Conservation (phyloP, 169 alveolate species). For the Plasmodium chabaudi region DNA sequence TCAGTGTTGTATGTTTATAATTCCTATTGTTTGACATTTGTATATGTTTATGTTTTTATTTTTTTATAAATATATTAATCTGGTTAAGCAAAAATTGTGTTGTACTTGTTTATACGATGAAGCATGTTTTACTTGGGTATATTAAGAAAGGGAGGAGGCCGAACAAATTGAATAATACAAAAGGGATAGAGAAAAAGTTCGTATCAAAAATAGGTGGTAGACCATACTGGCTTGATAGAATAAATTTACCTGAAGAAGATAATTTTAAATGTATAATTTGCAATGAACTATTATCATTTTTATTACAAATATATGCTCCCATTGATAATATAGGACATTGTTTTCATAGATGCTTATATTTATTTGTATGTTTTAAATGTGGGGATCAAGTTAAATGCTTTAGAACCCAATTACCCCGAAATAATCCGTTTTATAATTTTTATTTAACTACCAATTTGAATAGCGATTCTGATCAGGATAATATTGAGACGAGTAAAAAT, state of each 20-base stretch:
- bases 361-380: constrained; percentile 84
- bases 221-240: constrained; percentile 87
- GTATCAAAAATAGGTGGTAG: constrained; percentile 86
- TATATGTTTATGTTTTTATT: no score
- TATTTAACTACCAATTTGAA: constrained; percentile 10
- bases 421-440: constrained; percentile 78
- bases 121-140: constrained; percentile 35
- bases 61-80: no score
- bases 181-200: constrained; percentile 79
- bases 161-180: constrained; percentile 76
- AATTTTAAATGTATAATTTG: constrained; percentile 78
- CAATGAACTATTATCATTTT: constrained; percentile 79
- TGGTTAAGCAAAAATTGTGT: no score
- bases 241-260: constrained; percentile 76
- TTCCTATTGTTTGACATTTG: no score
- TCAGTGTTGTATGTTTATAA: no score
- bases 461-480: no score
- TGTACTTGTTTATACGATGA: not conserved
- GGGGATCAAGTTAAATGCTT: constrained; percentile 81
- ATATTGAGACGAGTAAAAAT: no score
- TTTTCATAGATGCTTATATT: constrained; percentile 83
- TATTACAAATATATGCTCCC: constrained; percentile 85
- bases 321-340: constrained; percentile 78
- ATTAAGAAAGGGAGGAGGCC: constrained; percentile 2
- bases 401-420: constrained; percentile 85